A percentile compares a stretch with the other conserved stretches of the same genome.
Conservation (phyloP, 2,329 filamentous ascomycete genomes). For the Metarhizium anisopliae region DNA sequence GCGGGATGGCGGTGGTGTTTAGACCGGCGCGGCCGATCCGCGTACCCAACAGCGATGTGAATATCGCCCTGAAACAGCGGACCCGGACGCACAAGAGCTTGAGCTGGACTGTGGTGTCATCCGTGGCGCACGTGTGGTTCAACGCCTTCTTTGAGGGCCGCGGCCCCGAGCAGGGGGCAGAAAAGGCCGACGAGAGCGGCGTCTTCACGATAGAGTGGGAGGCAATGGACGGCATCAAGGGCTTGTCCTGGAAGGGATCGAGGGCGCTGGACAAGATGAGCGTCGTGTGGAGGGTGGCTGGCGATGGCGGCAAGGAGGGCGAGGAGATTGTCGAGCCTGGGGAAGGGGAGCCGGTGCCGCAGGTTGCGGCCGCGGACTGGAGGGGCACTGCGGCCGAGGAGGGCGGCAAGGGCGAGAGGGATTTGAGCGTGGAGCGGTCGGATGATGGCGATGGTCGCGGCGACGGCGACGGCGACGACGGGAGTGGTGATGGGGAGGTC, state of each 20-base stretch:
- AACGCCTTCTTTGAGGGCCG: slow-evolving; percentile 87
- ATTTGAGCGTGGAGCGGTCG: slow-evolving; percentile 35
- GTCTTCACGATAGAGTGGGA: slow-evolving; percentile 52
- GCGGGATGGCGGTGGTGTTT: slow-evolving; percentile 69
- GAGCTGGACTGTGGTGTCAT: slow-evolving; percentile 82
- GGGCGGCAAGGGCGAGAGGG: slow-evolving; percentile 41
- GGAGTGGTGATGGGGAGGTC: not conserved
- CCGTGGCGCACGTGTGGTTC: slow-evolving; percentile 94
- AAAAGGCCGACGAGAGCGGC: slow-evolving; percentile 57
- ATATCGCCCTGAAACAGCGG: slow-evolving; percentile 79
- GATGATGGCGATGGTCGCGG: slow-evolving; percentile 5
- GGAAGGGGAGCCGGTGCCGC: slow-evolving; percentile 58
- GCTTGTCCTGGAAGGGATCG: slow-evolving; percentile 72
- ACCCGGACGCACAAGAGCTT: slow-evolving; percentile 70
- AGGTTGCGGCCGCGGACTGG: slow-evolving; percentile 68
- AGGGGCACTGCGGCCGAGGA: slow-evolving; percentile 42
- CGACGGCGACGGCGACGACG: slow-evolving; percentile 10
- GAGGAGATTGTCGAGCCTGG: slow-evolving; percentile 50
- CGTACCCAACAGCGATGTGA: slow-evolving; percentile 75
- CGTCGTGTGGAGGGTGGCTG: slow-evolving; percentile 65
- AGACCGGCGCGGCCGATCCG: slow-evolving; percentile 59
- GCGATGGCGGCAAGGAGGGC: slow-evolving; percentile 11
- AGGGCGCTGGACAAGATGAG: slow-evolving; percentile 73
- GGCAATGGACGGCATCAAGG: slow-evolving; percentile 89
- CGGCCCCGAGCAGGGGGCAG: slow-evolving; percentile 55